These are phyloP conservation scores for Pelargonium fulgidum DNA, from an alignment of 441 rosid species.

Conservation along the genomic window DNA sequence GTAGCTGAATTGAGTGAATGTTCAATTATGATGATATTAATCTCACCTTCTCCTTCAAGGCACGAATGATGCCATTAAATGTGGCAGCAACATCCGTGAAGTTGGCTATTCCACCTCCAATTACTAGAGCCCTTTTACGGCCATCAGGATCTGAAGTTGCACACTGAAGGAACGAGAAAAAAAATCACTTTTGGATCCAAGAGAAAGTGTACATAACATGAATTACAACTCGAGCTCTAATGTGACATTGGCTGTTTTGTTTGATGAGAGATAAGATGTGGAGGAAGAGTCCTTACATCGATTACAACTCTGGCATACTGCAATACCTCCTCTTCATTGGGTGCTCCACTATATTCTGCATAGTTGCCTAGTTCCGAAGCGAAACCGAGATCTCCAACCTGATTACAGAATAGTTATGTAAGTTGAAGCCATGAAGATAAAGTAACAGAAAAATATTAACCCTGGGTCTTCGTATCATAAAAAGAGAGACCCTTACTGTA, in stretches of 20 bases:
- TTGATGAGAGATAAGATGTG: background rate
- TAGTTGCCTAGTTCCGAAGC: constrained; percentile 67
- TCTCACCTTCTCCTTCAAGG: constrained; percentile 58
- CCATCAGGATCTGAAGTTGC: constrained; percentile 66
- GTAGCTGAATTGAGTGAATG: background rate
- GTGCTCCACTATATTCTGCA: constrained; percentile 90
- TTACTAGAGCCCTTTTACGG: constrained; percentile 49
- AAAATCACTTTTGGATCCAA: too few relatives aligned
- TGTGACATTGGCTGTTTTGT: background rate
- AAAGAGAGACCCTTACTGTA: constrained; percentile 42
- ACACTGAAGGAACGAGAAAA: constrained; percentile 36
- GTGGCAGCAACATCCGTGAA: constrained; percentile 68
- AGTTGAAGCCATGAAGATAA: too few relatives aligned
- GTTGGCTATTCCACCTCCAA: constrained; percentile 71
- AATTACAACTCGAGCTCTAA: background rate
- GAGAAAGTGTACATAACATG: too few relatives aligned
- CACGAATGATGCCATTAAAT: constrained; percentile 61
- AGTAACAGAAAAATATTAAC: background rate
- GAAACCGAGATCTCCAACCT: constrained; percentile 69
- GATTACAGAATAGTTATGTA: constrained; percentile 13
- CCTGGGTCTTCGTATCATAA: background rate
- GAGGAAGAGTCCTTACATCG: constrained; percentile 47
- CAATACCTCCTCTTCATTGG: constrained; percentile 89
- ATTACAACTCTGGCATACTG: constrained; percentile 92
- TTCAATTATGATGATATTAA: background rate